phyloP scores from a whole-genome alignment of 140 eudicot species.

The Flaveria floridana region DNA sequence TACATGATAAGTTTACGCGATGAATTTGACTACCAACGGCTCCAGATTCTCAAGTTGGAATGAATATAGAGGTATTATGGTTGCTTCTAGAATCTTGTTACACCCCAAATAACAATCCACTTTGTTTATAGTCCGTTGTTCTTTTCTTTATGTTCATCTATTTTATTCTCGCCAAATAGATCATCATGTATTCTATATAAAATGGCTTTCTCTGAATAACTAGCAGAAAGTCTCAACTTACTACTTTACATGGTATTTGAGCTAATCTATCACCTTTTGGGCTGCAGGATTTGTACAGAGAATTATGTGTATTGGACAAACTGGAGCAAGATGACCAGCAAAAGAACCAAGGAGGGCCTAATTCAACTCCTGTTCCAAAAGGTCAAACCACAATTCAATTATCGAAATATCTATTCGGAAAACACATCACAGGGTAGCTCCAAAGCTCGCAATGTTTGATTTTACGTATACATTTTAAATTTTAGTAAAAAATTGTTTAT shows the following conservation, averaged over 20 bases:
- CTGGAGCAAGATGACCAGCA: slow-evolving; percentile 59
- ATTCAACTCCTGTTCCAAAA: slow-evolving; percentile 38
- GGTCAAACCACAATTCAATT: slow-evolving; percentile 34
- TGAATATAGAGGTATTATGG: too few relatives aligned
- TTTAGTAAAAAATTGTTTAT: neutral
- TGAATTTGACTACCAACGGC: neutral
- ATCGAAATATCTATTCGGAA: neutral
- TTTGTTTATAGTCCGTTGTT: neutral
- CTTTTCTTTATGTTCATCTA: neutral
- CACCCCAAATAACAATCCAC: neutral
- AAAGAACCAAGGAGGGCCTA: slow-evolving; percentile 42
- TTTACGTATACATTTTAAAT: neutral
- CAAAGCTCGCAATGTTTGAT: slow-evolving; percentile 3
- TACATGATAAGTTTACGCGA: neutral
- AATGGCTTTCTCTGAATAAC: slow-evolving; percentile 4
- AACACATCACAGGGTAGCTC: slow-evolving; percentile 5
- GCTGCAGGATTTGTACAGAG: slow-evolving; percentile 72
- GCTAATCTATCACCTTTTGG: slow-evolving; percentile 16
- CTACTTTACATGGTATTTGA: slow-evolving; percentile 3
- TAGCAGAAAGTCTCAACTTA: neutral
- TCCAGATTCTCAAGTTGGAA: too few relatives aligned
- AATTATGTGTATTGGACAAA: slow-evolving; percentile 56
- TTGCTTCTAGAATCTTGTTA: too few relatives aligned
- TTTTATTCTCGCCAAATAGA: neutral
- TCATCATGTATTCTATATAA: neutral